Percentiles rank a stretch among this genome's conserved stretches.
Conservation (phyloP, 192 early-diverging fungal species). For the Glomus cerebriforme region DNA sequence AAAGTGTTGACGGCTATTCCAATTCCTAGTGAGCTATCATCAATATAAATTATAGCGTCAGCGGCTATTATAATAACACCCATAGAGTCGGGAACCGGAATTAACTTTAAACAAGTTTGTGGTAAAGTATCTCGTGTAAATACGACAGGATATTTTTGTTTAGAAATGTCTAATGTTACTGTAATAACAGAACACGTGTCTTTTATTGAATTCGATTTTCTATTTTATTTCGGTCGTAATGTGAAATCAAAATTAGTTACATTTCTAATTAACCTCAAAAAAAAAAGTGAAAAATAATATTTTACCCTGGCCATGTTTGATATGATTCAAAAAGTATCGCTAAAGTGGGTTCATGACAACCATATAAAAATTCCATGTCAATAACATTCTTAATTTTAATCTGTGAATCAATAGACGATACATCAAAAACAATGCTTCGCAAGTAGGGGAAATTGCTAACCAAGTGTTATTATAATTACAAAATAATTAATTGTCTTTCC, state of each 20-base stretch:
- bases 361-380: slow-evolving; percentile 89
- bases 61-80: slow-evolving; percentile 81
- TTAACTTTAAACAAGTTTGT: slow-evolving; percentile 73
- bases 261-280: not conserved
- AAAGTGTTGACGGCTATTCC: slow-evolving; percentile 77
- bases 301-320: slow-evolving; percentile 86
- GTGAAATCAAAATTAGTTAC: not conserved
- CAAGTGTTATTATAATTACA: not conserved
- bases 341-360: slow-evolving; percentile 91
- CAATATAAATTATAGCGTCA: slow-evolving; percentile 83
- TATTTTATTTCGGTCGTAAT: slow-evolving; percentile 24
- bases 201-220: slow-evolving; percentile 60
- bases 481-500: not conserved
- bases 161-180: slow-evolving; percentile 81
- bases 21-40: slow-evolving; percentile 80
- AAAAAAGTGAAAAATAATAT: not conserved
- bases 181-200: slow-evolving; percentile 79
- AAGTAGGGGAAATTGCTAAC: slow-evolving; percentile 61
- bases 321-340: slow-evolving; percentile 88
- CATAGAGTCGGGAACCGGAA: slow-evolving; percentile 79
- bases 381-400: slow-evolving; percentile 81
- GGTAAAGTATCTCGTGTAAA: slow-evolving; percentile 78
- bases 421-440: slow-evolving; percentile 74
- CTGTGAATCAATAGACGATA: slow-evolving; percentile 55
- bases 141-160: slow-evolving; percentile 79